Evolutionary conservation across 192 early-diverging fungal genomes (phyloP), one percentile per base, ranked within the genome.

Genomic region (Helicostylum pulchrum): DNA sequence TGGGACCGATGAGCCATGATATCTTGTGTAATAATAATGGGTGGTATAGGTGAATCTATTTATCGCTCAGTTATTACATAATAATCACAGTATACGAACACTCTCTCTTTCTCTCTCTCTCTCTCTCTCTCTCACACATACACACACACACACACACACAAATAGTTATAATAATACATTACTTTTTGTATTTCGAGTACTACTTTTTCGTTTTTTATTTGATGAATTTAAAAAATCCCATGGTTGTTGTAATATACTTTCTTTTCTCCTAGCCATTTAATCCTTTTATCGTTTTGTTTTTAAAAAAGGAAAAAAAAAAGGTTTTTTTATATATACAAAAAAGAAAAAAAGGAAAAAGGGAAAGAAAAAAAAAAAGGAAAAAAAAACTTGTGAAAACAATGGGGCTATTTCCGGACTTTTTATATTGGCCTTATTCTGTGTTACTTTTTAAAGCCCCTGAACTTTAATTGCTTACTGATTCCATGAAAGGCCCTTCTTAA

Each of bases 1-100:
- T 36, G 46, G 12, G 67, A 68, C 14, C 60, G 67, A n/a, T 68
- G 62, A 15, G 62, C 62, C 42, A 59, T 56, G 20, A 65, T 65
- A 17, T 55, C 64, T 30, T 64, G 42, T 15, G 43, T 54, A 20
- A 59, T 42, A 15, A 59, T 36, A 11, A 59, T 10, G 9, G 57
- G 57, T 45, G 57, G 57, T 39, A 5, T 39, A 44, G 57, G 39
- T n/a, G 43, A 21, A 43, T 59, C 57, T 59, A 26, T 26, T 26
- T 26, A 26, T 26, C 26, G 2, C 26, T 26, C 26, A 26, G 26
- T 26, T 26, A 26, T 26, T 26, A 26, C 26, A 26, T 26, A 26
- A 26, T 26, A 59, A 45, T 42, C 21, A 59, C 17, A 20, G n/a
- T n/a, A n/a, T n/a, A n/a, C n/a, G n/a, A n/a, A n/a, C n/a, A n/a